Conservation (phyloP, 345 rosid species). For the Arabis alpina region DNA sequence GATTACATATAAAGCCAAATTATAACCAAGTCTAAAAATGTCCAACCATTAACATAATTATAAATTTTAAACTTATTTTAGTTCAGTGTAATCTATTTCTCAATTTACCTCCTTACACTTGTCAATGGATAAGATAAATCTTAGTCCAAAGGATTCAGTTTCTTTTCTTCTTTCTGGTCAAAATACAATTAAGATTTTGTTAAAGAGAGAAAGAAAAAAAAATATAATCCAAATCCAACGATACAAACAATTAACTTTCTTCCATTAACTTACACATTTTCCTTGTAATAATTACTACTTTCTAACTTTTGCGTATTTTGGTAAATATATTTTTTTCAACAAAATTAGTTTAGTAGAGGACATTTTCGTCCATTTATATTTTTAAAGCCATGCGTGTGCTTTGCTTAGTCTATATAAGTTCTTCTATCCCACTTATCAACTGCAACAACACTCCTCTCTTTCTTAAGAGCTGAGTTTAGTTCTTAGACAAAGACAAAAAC, state of each 20-base stretch:
- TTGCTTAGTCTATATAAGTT: conserved; percentile 27
- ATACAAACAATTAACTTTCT: conserved; percentile 6
- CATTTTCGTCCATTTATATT: background rate
- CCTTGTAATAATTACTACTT: conserved; percentile 16
- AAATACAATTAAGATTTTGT: conserved; percentile 10
- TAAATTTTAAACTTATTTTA: background rate
- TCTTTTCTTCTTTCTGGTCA: conserved; percentile 14
- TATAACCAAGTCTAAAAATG: background rate
- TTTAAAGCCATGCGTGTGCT: conserved; percentile 28
- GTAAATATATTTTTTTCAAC: conserved; percentile 1
- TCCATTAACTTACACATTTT: background rate
- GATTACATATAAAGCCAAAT: no score
- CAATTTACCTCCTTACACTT: background rate
- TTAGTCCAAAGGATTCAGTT: background rate
- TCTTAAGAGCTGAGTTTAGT: background rate
- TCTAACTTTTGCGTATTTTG: background rate
- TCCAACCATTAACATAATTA: background rate
- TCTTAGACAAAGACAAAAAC: background rate
- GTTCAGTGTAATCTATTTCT: background rate
- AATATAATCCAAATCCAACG: conserved; percentile 7
- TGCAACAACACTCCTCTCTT: conserved; percentile 18
- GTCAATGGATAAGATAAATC: conserved; percentile 11
- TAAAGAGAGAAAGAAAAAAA: background rate
- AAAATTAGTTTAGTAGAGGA: background rate
- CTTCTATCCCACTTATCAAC: conserved; percentile 17